Base-by-base conservation (phyloP, 257 asterid genomes). In the Fraxinus quadrangulata region DNA sequence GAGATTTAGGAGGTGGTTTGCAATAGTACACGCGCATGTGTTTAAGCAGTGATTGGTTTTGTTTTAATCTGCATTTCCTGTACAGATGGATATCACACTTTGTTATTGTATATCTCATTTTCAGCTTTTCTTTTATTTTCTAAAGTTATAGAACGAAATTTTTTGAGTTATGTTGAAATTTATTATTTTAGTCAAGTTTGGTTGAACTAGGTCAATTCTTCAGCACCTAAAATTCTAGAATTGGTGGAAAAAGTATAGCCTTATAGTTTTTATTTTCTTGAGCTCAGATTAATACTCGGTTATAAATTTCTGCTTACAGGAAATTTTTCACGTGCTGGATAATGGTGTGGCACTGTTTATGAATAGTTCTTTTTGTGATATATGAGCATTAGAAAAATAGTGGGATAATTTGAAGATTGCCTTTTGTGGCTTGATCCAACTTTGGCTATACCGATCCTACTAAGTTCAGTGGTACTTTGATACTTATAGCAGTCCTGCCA, bases 281-380 rank as follows among this genome's bases (percentile, higher is more conserved):
- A 28, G 72, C 17, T 51, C 70, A 51, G 49, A 71, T 76, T 79
- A 59, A 81, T 69, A 70, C 67, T 68, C 73, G 74, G 49, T 63
- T 42, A 73, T 75, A 63, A 81, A 14, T 69, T 74, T 74, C 36
- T 75, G 5, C 34, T 72, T 79, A 84, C 89, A 83, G 88, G 80
- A 75, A 73, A 59, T 54, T 69, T 39, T 59, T 85, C 77, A 42
- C 67, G 37, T 74, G 72, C 79, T 77, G 61, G 47, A 36, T 40
- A 31, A 30, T 70, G 42, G 10, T 9, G 16, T 23, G 61, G 19
- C 71, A 5, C 65, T 71, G 14, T 34, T 45, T 26, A 37, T 78
- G 36, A 63, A 63, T 63, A 21, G 74, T n/a, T 33, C 36, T 33
- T 78, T 51, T 45, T 66, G 63, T 67, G 67, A 66, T 65, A 61